Percentiles rank a stretch among this genome's conserved stretches.
phyloP scores from a whole-genome alignment of 441 rosid species.

The Geranium incanum region DNA sequence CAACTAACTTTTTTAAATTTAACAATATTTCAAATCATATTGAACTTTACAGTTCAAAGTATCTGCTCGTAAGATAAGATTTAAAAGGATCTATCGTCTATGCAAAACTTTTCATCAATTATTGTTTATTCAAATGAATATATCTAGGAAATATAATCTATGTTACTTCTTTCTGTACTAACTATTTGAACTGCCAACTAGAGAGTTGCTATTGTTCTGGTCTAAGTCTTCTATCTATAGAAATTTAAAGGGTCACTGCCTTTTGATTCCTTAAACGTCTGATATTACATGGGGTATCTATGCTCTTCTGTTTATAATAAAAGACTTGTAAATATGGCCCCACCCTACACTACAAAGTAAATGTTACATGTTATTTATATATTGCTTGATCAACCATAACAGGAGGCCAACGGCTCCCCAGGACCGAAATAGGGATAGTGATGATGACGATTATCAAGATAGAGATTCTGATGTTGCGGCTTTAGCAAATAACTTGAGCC shows the following conservation, averaged over 20 bases:
- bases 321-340: background rate
- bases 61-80: background rate
- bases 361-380: background rate
- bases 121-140: background rate
- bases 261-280: background rate
- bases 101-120: background rate
- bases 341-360: constrained; percentile 1
- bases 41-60: background rate
- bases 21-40: background rate
- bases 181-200: background rate
- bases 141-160: background rate
- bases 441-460: constrained; percentile 91
- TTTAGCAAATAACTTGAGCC: constrained; percentile 84
- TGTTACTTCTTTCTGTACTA: background rate
- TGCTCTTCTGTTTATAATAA: background rate
- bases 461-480: constrained; percentile 96
- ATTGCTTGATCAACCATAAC: constrained; percentile 25
- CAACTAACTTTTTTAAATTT: background rate
- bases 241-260: background rate
- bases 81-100: background rate
- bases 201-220: background rate
- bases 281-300: background rate
- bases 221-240: background rate
- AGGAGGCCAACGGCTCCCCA: constrained; percentile 90
- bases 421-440: constrained; percentile 82